These are phyloP conservation scores for Nigrograna mackinnonii DNA, from an alignment of 2,329 filamentous ascomycete species.

Conservation along the genomic window DNA sequence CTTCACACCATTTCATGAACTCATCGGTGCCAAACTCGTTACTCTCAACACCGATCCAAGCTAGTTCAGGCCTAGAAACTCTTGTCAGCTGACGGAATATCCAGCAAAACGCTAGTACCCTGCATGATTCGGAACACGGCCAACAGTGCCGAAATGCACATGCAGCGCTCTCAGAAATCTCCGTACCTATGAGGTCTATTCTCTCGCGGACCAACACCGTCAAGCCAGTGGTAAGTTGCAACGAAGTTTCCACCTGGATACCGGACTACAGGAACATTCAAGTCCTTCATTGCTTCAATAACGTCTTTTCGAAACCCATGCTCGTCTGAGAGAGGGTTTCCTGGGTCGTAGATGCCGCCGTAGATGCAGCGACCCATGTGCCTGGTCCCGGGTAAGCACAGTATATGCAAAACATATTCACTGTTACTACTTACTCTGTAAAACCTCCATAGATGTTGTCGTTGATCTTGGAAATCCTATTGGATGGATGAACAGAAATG, in stretches of 20 bases:
- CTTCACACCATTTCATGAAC: constrained; percentile 80
- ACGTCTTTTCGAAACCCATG: constrained; percentile 81
- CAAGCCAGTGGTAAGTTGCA: constrained; percentile 84
- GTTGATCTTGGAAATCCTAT: constrained; percentile 73
- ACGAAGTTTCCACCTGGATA: constrained; percentile 86
- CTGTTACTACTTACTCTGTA: constrained; percentile 65
- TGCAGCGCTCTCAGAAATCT: no score
- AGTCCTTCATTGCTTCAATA: constrained; percentile 71
- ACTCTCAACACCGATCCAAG: constrained; percentile 76
- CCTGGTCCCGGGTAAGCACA: constrained; percentile 48
- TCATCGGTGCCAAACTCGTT: constrained; percentile 86
- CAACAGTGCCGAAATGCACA: no score
- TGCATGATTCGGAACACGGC: no score
- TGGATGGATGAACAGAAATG: constrained; percentile 67
- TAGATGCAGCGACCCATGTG: constrained; percentile 92
- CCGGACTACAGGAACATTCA: constrained; percentile 75
- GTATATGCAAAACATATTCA: neutral
- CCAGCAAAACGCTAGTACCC: no score
- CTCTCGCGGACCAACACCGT: constrained; percentile 76
- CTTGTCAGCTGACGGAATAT: neutral
- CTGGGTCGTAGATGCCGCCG: constrained; percentile 81
- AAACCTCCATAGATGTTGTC: constrained; percentile 84
- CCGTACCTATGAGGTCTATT: constrained; percentile 61
- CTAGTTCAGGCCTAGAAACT: constrained; percentile 66
- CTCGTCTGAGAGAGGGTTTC: constrained; percentile 71